Evolutionary conservation across 2,329 filamentous ascomycete species (phyloP).

Genomic region (Cephalotrichum gorgonifer): DNA sequence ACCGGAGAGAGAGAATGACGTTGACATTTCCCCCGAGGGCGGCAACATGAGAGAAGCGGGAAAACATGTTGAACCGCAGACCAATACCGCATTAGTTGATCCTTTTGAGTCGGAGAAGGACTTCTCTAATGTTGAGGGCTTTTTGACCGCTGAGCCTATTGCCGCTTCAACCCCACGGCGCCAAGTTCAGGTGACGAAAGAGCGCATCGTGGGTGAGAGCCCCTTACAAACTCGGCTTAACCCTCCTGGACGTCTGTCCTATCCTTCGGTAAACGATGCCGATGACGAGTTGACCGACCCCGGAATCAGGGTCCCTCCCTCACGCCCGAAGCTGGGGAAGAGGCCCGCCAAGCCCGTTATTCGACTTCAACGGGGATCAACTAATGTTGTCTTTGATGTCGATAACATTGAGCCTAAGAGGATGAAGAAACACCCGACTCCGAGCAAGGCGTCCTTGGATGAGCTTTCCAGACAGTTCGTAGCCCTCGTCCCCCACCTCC

Average conservation of each 20-base stretch:
- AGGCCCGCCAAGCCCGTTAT: not conserved
- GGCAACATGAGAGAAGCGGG: not conserved
- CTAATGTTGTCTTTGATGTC: not conserved
- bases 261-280: not conserved
- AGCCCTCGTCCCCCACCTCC: not conserved
- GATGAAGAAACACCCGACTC: conserved; percentile 4
- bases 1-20: not conserved
- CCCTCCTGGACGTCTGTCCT: not conserved
- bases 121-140: not conserved
- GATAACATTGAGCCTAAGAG: not conserved
- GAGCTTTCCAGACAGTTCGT: conserved; percentile 1
- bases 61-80: not conserved
- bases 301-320: not conserved
- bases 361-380: not conserved
- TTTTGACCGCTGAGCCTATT: not conserved
- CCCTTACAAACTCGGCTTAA: not conserved
- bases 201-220: not conserved
- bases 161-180: not conserved
- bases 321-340: not conserved
- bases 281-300: not conserved
- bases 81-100: not conserved
- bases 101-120: not conserved
- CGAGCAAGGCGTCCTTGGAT: conserved; percentile 8
- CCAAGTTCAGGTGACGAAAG: not conserved
- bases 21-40: not conserved